Conservation (phyloP, 768 basidiomycete species). For the Floccularia luteovirens region DNA sequence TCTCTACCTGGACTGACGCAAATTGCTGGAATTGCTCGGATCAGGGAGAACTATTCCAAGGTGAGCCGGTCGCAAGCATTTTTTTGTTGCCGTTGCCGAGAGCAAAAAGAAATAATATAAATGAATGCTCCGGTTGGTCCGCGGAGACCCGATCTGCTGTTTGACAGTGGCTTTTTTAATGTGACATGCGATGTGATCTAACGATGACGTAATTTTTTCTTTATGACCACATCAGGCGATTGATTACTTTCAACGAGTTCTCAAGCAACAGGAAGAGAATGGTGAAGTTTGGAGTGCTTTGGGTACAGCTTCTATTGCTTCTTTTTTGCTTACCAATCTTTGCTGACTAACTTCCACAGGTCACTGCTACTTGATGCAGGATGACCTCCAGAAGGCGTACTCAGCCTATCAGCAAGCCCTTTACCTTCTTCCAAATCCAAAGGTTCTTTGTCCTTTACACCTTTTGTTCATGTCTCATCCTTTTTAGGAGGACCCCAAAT, state of each 20-base stretch:
- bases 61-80: constrained; percentile 36
- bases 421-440: constrained; percentile 91
- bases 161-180: constrained; percentile 20
- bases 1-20: constrained; percentile 88
- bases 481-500: constrained; percentile 83
- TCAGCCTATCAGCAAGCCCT: constrained; percentile 98
- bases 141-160: constrained; percentile 21
- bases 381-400: constrained; percentile 97
- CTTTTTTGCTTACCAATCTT: constrained; percentile 6
- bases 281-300: constrained; percentile 98
- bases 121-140: constrained; percentile 21
- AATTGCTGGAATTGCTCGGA: constrained; percentile 93
- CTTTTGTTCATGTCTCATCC: constrained; percentile 7
- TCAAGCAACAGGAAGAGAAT: constrained; percentile 88
- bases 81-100: constrained; percentile 8
- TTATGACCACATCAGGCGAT: constrained; percentile 87
- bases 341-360: constrained; percentile 36
- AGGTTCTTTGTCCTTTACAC: constrained; percentile 31
- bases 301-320: constrained; percentile 36
- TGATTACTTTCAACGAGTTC: constrained; percentile 93
- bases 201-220: constrained; percentile 27
- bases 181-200: constrained; percentile 22
- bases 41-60: constrained; percentile 96
- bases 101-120: constrained; percentile 14
- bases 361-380: constrained; percentile 98